Percentiles rank a stretch among this genome's conserved stretches.
Evolutionary conservation across 2,329 filamentous ascomycete species (phyloP).

Genomic region (Penicillium expansum): DNA sequence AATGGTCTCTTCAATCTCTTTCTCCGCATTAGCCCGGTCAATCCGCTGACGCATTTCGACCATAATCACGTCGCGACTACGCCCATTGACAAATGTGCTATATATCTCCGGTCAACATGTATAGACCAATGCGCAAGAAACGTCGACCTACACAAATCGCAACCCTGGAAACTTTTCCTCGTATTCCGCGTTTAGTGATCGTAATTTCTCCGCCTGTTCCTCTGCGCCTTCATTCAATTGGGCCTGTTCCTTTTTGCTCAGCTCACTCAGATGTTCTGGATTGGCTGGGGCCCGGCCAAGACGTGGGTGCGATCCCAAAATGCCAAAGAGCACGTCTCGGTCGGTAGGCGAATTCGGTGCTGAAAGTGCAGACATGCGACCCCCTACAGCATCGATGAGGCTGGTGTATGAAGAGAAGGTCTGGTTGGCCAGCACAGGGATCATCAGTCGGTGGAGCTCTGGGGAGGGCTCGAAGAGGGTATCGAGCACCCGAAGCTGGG

Average conservation of each 20-base stretch:
- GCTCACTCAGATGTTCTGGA: slow-evolving; percentile 65
- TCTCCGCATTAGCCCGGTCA: slow-evolving; percentile 60
- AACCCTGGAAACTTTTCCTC: slow-evolving; percentile 78
- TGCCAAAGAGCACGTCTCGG: slow-evolving; percentile 61
- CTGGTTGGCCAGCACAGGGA: slow-evolving; percentile 62
- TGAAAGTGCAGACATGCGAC: slow-evolving; percentile 60
- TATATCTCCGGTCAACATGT: slow-evolving; percentile 3
- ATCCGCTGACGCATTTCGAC: slow-evolving; percentile 76
- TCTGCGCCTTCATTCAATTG: slow-evolving; percentile 60
- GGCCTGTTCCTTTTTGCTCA: slow-evolving; percentile 79
- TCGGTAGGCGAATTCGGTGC: slow-evolving; percentile 52
- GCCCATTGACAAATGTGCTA: slow-evolving; percentile 82
- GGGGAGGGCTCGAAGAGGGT: slow-evolving; percentile 80
- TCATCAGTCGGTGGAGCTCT: slow-evolving; percentile 68
- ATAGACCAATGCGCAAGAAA: not conserved
- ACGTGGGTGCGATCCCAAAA: slow-evolving; percentile 78
- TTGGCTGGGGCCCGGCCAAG: slow-evolving; percentile 60
- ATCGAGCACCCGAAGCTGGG: slow-evolving; percentile 61
- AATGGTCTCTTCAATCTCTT: slow-evolving; percentile 71
- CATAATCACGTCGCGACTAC: slow-evolving; percentile 72
- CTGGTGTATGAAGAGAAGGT: slow-evolving; percentile 65
- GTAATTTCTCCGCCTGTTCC: slow-evolving; percentile 52
- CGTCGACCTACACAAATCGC: slow-evolving; percentile 62
- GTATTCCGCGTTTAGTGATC: slow-evolving; percentile 70
- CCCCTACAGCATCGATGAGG: slow-evolving; percentile 65